Conservation (phyloP, 2,329 filamentous ascomycete genomes). For the Scedosporium dehoogii region DNA sequence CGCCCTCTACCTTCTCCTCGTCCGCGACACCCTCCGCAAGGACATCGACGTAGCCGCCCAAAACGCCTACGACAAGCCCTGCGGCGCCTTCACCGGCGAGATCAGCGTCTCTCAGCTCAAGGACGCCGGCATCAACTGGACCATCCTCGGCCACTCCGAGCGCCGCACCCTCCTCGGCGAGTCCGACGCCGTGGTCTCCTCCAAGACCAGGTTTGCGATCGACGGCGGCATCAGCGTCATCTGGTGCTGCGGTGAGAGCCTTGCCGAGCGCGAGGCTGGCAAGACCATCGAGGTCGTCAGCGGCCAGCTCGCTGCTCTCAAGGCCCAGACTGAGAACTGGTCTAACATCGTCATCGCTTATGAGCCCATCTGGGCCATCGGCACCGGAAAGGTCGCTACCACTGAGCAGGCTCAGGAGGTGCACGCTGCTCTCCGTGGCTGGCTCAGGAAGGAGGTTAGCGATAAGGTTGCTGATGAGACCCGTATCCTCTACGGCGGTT, state of each 20-base stretch:
- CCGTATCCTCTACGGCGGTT: slow-evolving; percentile 92
- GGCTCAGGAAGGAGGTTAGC: slow-evolving; percentile 71
- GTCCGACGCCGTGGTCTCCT: slow-evolving; percentile 73
- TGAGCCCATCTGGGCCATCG: slow-evolving; percentile 95
- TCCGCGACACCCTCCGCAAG: slow-evolving; percentile 66
- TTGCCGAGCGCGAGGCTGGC: slow-evolving; percentile 80
- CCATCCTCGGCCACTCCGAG: slow-evolving; percentile 90
- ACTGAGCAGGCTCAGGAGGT: slow-evolving; percentile 89
- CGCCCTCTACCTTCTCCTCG: slow-evolving; percentile 78
- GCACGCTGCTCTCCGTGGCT: slow-evolving; percentile 82
- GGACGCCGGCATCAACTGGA: slow-evolving; percentile 82
- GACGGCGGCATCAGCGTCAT: slow-evolving; percentile 85
- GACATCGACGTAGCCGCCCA: slow-evolving; percentile 83
- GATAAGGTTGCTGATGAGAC: slow-evolving; percentile 73
- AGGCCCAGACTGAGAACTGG: slow-evolving; percentile 74
- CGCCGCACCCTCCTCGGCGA: slow-evolving; percentile 84
- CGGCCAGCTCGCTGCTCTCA: slow-evolving; percentile 73
- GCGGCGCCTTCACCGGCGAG: slow-evolving; percentile 95
- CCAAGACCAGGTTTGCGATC: slow-evolving; percentile 88
- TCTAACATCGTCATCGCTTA: slow-evolving; percentile 92
- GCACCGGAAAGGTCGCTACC: slow-evolving; percentile 87
- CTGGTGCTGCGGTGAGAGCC: slow-evolving; percentile 92
- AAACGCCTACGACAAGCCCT: slow-evolving; percentile 96
- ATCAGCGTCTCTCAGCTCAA: slow-evolving; percentile 86
- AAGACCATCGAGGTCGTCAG: slow-evolving; percentile 83